Conservation (phyloP, 139 green algal species). For the Tetraselmis striata region DNA sequence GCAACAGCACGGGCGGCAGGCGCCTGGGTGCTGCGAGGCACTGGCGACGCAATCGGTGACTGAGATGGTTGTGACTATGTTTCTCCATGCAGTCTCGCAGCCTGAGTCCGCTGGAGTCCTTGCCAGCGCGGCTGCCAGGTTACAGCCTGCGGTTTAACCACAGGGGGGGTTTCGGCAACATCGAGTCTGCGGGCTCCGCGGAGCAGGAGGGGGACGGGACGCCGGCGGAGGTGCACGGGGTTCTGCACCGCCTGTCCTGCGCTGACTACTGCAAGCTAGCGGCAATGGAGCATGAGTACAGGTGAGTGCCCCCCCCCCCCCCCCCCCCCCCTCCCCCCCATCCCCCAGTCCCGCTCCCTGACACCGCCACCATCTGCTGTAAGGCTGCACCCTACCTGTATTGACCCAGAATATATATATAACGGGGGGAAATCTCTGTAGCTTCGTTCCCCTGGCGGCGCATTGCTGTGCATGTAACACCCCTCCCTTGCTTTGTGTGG, state of each 20-base stretch:
- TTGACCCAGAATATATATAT: too few relatives aligned
- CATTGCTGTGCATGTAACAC: too few relatives aligned
- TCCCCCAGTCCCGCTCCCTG: too few relatives aligned
- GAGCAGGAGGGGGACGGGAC: neutral
- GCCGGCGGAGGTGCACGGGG: slow-evolving; percentile 38
- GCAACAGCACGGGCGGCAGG: too few relatives aligned
- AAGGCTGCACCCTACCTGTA: neutral
- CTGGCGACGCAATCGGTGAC: too few relatives aligned
- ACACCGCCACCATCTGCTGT: neutral
- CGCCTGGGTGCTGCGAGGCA: too few relatives aligned
- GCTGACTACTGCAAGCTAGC: slow-evolving; percentile 31
- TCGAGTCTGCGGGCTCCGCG: slow-evolving; percentile 12
- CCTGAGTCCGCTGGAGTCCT: slow-evolving; percentile 33
- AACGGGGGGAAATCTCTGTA: too few relatives aligned
- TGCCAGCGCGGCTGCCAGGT: slow-evolving; percentile 23
- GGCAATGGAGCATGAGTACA: slow-evolving; percentile 54
- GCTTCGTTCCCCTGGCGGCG: too few relatives aligned
- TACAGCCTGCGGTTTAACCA: slow-evolving; percentile 44
- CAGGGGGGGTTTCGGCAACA: slow-evolving; percentile 35
- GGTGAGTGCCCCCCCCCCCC: too few relatives aligned
- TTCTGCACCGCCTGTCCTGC: slow-evolving; percentile 33
- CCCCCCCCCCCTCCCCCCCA: too few relatives aligned
- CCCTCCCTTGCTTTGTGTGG: too few relatives aligned
- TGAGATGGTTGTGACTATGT: neutral
- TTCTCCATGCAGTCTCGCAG: slow-evolving; percentile 1